These are phyloP conservation scores for Phytopythium boreale DNA, from an alignment of 352 stramenopile species.

Conservation along the genomic window DNA sequence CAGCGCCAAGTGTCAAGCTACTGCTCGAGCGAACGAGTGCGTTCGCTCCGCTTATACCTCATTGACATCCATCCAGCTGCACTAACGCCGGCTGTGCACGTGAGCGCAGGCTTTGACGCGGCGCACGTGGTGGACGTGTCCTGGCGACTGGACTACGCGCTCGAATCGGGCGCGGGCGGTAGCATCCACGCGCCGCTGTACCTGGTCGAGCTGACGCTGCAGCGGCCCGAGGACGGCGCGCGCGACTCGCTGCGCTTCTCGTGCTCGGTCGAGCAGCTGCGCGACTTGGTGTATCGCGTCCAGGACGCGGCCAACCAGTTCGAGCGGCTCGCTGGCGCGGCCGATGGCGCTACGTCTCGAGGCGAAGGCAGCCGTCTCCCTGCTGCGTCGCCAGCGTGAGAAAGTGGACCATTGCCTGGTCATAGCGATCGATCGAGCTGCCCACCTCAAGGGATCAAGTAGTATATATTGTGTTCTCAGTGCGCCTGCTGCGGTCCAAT, in stretches of 20 bases:
- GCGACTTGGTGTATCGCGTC: constrained; percentile 65
- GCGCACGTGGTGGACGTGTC: constrained; percentile 67
- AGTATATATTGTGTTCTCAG: neutral
- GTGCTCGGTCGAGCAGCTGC: constrained; percentile 68
- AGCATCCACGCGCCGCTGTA: constrained; percentile 57
- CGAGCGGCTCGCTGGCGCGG: constrained; percentile 41
- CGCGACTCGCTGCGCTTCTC: constrained; percentile 45
- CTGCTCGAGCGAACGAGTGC: constrained; percentile 36
- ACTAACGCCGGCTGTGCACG: neutral
- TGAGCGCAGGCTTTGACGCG: constrained; percentile 57
- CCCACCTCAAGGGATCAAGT: neutral
- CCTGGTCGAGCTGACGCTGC: constrained; percentile 61
- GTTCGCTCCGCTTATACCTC: neutral
- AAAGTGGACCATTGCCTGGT: neutral
- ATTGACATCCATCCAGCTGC: neutral
- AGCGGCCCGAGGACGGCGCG: constrained; percentile 25
- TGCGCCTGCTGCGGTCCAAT: too few species aligned
- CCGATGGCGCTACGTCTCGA: neutral
- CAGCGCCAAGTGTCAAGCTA: constrained; percentile 17
- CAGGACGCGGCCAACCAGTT: constrained; percentile 62
- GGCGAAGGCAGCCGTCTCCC: neutral
- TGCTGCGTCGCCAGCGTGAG: neutral
- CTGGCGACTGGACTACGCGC: constrained; percentile 72
- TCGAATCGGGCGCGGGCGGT: constrained; percentile 51
- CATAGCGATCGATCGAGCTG: neutral